These are phyloP conservation scores for Cicer arietinum DNA, from an alignment of 306 rosid genomes.

Conservation along the genomic window DNA sequence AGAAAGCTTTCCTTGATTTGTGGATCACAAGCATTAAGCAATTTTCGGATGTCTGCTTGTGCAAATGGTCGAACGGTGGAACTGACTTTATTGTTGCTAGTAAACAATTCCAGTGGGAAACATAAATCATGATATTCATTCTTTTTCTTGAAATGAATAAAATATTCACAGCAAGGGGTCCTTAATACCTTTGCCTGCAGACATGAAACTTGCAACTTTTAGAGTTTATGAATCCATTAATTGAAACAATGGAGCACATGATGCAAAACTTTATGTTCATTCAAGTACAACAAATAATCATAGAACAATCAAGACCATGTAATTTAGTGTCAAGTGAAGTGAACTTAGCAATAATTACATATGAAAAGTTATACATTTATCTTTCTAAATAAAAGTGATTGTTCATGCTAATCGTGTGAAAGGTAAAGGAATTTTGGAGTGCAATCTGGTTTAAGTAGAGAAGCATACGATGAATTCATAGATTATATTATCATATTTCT, in stretches of 20 bases:
- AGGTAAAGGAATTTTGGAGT: slow-evolving; percentile 17
- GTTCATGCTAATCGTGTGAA: slow-evolving; percentile 10
- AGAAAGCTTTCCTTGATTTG: slow-evolving; percentile 61
- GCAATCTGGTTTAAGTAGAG: slow-evolving; percentile 15
- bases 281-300: slow-evolving; percentile 27
- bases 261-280: slow-evolving; percentile 5
- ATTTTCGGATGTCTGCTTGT: slow-evolving; percentile 53
- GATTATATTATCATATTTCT: slow-evolving; percentile 8
- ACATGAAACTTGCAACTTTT: slow-evolving; percentile 43
- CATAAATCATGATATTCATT: slow-evolving; percentile 51
- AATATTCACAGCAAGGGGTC: slow-evolving; percentile 64
- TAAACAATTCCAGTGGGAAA: slow-evolving; percentile 48
- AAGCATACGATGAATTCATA: slow-evolving; percentile 26
- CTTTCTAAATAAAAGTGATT: slow-evolving; percentile 10
- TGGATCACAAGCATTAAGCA: slow-evolving; percentile 57
- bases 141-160: slow-evolving; percentile 57
- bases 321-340: neutral
- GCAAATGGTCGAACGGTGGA: slow-evolving; percentile 48
- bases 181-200: slow-evolving; percentile 68
- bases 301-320: slow-evolving; percentile 13
- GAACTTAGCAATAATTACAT: slow-evolving; percentile 12
- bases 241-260: slow-evolving; percentile 20
- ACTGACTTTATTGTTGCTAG: slow-evolving; percentile 47
- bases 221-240: slow-evolving; percentile 40
- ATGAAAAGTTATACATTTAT: slow-evolving; percentile 18